A percentile compares a stretch with the other conserved stretches of the same genome.
phyloP scores from a whole-genome alignment of 192 early-diverging fungal species.

The Backusella circina region DNA sequence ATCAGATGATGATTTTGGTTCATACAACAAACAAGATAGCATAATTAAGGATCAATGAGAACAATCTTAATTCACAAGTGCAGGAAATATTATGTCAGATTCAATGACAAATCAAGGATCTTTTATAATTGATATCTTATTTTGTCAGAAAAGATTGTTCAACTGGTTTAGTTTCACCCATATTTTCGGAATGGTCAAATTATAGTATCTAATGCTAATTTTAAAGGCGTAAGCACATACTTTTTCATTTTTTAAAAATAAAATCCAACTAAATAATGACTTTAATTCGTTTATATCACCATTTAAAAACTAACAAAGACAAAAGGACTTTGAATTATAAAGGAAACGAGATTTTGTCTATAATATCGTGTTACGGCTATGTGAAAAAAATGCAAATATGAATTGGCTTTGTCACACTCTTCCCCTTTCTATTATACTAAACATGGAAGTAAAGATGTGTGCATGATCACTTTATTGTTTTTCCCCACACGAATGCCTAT shows the following conservation, averaged over 20 bases:
- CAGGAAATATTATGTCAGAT: not conserved
- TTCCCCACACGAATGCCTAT: not conserved
- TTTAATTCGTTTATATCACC: not conserved
- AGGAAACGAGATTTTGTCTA: not conserved
- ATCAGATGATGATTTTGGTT: not conserved
- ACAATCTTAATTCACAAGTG: not conserved
- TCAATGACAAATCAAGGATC: not conserved
- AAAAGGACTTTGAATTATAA: not conserved
- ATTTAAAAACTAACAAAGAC: not conserved
- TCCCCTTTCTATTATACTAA: not conserved
- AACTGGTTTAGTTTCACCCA: not conserved
- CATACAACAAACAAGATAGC: not conserved
- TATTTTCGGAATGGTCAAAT: not conserved
- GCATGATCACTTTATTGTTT: slow-evolving; percentile 1
- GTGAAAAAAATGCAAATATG: not conserved
- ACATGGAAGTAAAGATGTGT: not conserved
- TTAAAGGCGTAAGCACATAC: too few species aligned
- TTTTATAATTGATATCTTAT: not conserved
- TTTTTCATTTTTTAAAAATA: not conserved
- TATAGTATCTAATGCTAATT: too few species aligned
- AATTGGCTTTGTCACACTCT: not conserved
- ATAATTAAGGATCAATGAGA: not conserved
- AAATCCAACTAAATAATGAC: not conserved
- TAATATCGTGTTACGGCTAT: not conserved
- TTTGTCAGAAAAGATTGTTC: not conserved